phyloP scores from a whole-genome alignment of 1,139 yeast genomes.

The Wickerhamiella pararugosa region DNA sequence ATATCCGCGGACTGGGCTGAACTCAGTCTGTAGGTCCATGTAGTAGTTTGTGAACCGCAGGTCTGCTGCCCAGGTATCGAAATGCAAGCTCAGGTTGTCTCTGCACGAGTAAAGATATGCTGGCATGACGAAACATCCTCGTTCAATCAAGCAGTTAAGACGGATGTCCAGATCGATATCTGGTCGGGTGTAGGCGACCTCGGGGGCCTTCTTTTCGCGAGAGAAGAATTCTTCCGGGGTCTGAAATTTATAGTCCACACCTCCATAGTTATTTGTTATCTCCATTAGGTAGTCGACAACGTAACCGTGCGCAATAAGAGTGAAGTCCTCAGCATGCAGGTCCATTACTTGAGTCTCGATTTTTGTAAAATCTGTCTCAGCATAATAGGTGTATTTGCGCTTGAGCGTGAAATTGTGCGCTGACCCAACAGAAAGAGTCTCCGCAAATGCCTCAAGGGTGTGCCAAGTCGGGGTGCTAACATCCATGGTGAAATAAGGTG shows the following conservation, averaged over 20 bases:
- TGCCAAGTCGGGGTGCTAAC: conserved; percentile 87
- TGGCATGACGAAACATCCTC: conserved; percentile 62
- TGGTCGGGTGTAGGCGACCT: conserved; percentile 6
- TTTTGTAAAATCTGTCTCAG: conserved; percentile 26
- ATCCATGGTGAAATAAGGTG: conserved; percentile 47
- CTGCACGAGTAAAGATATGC: conserved; percentile 50
- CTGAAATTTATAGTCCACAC: conserved; percentile 66
- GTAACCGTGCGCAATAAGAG: conserved; percentile 65
- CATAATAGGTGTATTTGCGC: conserved; percentile 34
- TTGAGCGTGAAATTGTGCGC: conserved; percentile 43
- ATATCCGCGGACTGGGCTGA: conserved; percentile 25
- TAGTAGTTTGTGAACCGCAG: conserved; percentile 79
- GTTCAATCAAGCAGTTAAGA: conserved; percentile 51
- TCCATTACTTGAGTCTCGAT: conserved; percentile 48
- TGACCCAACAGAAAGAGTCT: conserved; percentile 46
- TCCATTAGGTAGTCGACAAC: conserved; percentile 59
- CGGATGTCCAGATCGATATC: conserved; percentile 69
- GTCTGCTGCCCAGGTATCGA: conserved; percentile 59
- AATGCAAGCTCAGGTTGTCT: conserved; percentile 47
- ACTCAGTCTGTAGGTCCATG: conserved; percentile 38
- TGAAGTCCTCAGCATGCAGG: conserved; percentile 49
- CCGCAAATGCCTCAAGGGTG: conserved; percentile 58
- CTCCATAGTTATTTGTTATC: conserved; percentile 81
- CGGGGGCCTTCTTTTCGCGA: conserved; percentile 9
- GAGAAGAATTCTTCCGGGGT: conserved; percentile 68